Conservation (phyloP, 2,329 filamentous ascomycete genomes). For the Polytolypa hystricis region DNA sequence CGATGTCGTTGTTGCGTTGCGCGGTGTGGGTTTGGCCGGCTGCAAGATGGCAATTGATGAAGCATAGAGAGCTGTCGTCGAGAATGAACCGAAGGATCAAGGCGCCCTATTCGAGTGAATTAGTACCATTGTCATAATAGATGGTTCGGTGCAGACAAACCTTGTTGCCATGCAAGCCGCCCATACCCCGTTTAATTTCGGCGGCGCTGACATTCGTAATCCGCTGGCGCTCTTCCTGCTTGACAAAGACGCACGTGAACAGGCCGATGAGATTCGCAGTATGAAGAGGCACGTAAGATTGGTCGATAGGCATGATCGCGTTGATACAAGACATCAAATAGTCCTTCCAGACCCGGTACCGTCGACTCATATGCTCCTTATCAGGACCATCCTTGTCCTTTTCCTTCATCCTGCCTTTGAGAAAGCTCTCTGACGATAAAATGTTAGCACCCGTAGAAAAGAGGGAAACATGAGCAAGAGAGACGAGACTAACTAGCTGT, state of each 20-base stretch:
- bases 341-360: slow-evolving; percentile 94
- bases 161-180: slow-evolving; percentile 91
- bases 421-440: slow-evolving; percentile 54
- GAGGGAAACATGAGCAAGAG: not conserved
- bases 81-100: slow-evolving; percentile 83
- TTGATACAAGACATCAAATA: slow-evolving; percentile 74
- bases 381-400: slow-evolving; percentile 67
- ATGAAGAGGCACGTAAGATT: slow-evolving; percentile 76
- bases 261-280: slow-evolving; percentile 84
- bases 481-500: slow-evolving; percentile 60
- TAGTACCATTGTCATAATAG: not conserved
- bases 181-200: slow-evolving; percentile 93
- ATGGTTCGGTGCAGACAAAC: slow-evolving; percentile 22
- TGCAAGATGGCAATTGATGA: slow-evolving; percentile 94
- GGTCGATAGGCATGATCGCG: slow-evolving; percentile 64
- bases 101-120: slow-evolving; percentile 48
- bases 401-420: slow-evolving; percentile 56
- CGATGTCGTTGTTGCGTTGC: slow-evolving; percentile 84
- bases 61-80: slow-evolving; percentile 88
- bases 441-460: slow-evolving; percentile 19
- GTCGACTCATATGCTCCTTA: slow-evolving; percentile 80
- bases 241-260: slow-evolving; percentile 93
- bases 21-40: slow-evolving; percentile 86
- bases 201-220: slow-evolving; percentile 67
- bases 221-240: slow-evolving; percentile 61